Percentiles rank a stretch among this genome's conserved stretches.
Evolutionary conservation across 495 filamentous ascomycete genomes (phyloP).

Genomic region (Lophiotrema nucula): DNA sequence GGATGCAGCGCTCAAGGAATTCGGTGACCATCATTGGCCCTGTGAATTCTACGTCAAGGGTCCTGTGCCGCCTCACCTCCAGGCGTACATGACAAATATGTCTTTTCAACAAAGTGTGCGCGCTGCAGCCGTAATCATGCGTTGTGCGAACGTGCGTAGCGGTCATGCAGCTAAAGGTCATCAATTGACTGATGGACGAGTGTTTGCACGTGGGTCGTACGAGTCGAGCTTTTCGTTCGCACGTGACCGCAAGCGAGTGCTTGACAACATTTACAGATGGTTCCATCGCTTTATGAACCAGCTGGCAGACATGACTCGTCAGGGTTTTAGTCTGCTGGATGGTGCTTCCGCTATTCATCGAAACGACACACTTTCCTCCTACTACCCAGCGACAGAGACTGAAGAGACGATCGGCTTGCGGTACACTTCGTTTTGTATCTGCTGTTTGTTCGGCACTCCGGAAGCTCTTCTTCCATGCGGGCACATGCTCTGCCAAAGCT

Average conservation of each 20-base stretch:
- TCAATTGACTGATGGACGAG: slow-evolving; percentile 18
- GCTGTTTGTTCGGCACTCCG: slow-evolving; percentile 18
- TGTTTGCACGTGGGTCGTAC: slow-evolving; percentile 19
- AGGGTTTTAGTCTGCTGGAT: neutral
- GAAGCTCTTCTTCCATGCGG: slow-evolving; percentile 18
- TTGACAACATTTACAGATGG: slow-evolving; percentile 9
- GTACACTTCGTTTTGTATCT: slow-evolving; percentile 17
- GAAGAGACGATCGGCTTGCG: neutral
- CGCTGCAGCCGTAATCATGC: slow-evolving; percentile 12
- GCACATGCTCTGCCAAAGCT: slow-evolving; percentile 7
- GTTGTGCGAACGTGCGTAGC: slow-evolving; percentile 22
- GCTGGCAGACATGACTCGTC: neutral
- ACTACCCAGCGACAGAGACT: neutral
- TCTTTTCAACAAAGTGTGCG: slow-evolving; percentile 15
- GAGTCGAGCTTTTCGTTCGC: slow-evolving; percentile 24
- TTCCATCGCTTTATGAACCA: slow-evolving; percentile 11
- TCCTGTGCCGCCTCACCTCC: slow-evolving; percentile 6
- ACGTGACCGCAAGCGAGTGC: slow-evolving; percentile 2
- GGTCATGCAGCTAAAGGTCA: slow-evolving; percentile 26
- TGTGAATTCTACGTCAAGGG: slow-evolving; percentile 22
- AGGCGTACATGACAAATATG: slow-evolving; percentile 15
- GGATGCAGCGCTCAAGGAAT: slow-evolving; percentile 23
- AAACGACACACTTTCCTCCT: slow-evolving; percentile 9
- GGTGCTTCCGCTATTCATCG: slow-evolving; percentile 17
- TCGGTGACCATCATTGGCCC: slow-evolving; percentile 18